These are phyloP conservation scores for Rubroshorea leprosula DNA, from an alignment of 345 rosid genomes.

Conservation along the genomic window DNA sequence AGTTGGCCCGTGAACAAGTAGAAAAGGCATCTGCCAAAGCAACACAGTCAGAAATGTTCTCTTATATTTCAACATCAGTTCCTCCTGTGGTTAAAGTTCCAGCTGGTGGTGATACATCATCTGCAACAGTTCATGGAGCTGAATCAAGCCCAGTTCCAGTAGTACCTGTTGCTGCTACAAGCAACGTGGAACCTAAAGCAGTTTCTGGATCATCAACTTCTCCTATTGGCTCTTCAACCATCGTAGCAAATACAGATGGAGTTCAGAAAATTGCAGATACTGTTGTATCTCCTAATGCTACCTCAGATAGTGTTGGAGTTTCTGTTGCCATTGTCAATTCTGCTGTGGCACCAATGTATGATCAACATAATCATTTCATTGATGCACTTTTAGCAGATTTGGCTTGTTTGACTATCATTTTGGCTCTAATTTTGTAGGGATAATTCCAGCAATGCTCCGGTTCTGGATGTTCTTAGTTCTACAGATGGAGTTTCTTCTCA, in stretches of 20 bases:
- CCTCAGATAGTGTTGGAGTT: slow-evolving; percentile 39
- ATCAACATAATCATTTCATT: slow-evolving; percentile 11
- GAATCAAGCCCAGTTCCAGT: slow-evolving; percentile 51
- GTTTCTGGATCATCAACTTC: slow-evolving; percentile 36
- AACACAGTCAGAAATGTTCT: slow-evolving; percentile 28
- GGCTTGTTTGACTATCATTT: slow-evolving; percentile 16
- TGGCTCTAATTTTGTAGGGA: slow-evolving; percentile 26
- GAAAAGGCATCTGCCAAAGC: slow-evolving; percentile 34
- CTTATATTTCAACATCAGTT: slow-evolving; percentile 25
- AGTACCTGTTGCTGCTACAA: slow-evolving; percentile 36
- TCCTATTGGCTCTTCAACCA: slow-evolving; percentile 36
- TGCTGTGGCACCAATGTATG: slow-evolving; percentile 41
- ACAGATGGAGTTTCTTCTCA: slow-evolving; percentile 28
- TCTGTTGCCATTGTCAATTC: slow-evolving; percentile 28
- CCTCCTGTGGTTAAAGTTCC: slow-evolving; percentile 29
- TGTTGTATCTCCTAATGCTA: slow-evolving; percentile 24
- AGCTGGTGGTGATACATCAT: slow-evolving; percentile 32
- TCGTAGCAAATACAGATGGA: slow-evolving; percentile 27
- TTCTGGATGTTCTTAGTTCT: slow-evolving; percentile 27
- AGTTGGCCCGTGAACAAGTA: slow-evolving; percentile 83
- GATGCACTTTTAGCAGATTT: slow-evolving; percentile 8
- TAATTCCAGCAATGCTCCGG: slow-evolving; percentile 20
- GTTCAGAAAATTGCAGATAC: slow-evolving; percentile 30
- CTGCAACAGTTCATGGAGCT: slow-evolving; percentile 31
- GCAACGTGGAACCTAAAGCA: slow-evolving; percentile 26